These are phyloP conservation scores for Endocalyx cinctus DNA, from an alignment of 2,329 filamentous ascomycete species.

Conservation along the genomic window DNA sequence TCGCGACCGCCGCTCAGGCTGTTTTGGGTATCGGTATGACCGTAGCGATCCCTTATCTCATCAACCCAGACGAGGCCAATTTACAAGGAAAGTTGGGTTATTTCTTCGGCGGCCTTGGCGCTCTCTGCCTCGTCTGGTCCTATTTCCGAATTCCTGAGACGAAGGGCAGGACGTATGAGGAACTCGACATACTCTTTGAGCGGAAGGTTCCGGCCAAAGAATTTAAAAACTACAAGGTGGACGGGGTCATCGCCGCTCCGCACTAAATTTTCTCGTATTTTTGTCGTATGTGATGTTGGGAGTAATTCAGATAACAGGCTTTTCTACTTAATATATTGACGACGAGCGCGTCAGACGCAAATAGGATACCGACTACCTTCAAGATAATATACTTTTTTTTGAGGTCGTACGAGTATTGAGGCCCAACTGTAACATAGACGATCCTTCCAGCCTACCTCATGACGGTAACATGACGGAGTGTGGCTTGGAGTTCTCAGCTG, in stretches of 20 bases:
- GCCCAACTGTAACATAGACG: no score
- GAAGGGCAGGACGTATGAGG: constrained; percentile 27
- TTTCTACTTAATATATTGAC: no score
- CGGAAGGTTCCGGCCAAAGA: constrained; percentile 25
- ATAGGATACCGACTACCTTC: no score
- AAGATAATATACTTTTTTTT: no score
- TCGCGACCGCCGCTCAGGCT: constrained; percentile 38
- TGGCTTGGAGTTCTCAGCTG: no score
- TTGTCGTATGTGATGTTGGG: no score
- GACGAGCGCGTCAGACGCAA: no score
- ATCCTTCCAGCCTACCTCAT: no score
- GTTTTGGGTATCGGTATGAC: constrained; percentile 38
- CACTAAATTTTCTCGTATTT: constrained; percentile 4
- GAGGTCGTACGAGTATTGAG: no score
- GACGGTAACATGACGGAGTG: no score
- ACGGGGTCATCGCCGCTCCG: constrained; percentile 10
- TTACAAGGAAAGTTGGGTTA: constrained; percentile 38
- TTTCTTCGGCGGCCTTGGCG: constrained; percentile 34
- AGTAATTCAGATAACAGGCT: no score
- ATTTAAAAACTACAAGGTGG: constrained; percentile 25
- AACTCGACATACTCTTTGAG: constrained; percentile 27
- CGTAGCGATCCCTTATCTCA: constrained; percentile 39
- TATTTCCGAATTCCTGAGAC: constrained; percentile 30
- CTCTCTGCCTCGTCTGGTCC: constrained; percentile 32
- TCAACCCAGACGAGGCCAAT: constrained; percentile 38